Conservation (phyloP, 352 stramenopile species). For the Globisporangium okanoganense region DNA sequence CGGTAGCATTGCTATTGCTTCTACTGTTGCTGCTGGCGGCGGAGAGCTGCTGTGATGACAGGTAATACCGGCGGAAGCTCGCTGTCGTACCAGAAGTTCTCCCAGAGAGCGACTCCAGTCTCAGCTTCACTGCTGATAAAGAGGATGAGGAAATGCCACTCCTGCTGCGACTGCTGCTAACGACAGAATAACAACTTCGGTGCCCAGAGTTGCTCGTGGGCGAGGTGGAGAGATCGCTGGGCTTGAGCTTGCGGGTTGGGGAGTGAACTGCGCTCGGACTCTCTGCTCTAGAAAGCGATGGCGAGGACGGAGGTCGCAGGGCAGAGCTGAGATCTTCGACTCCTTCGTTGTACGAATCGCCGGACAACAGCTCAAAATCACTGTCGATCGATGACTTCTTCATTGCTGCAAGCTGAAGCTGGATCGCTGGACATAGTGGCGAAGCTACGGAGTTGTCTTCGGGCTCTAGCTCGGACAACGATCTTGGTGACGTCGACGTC, state of each 20-base stretch:
- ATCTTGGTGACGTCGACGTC: neutral
- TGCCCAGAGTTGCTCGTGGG: neutral
- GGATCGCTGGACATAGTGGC: neutral
- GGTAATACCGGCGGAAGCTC: conserved; percentile 39
- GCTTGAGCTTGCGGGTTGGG: neutral
- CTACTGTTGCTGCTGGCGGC: conserved; percentile 15
- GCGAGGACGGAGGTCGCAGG: neutral
- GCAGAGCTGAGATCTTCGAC: neutral
- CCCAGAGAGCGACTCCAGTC: conserved; percentile 5
- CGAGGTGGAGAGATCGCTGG: conserved; percentile 8
- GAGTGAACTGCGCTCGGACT: neutral
- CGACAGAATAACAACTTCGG: neutral
- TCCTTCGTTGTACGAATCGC: neutral
- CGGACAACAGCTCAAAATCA: neutral
- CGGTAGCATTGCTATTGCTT: neutral
- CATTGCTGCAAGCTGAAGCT: neutral
- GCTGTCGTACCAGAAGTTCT: conserved; percentile 16
- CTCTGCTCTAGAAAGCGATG: neutral
- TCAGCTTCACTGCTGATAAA: conserved; percentile 11
- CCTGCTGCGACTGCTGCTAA: neutral
- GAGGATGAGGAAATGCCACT: neutral
- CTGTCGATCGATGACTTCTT: neutral
- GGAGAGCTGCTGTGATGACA: conserved; percentile 19
- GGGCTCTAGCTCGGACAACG: neutral
- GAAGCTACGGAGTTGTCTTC: neutral